phyloP scores from a whole-genome alignment of 306 rosid species.

The Alnus rubra region DNA sequence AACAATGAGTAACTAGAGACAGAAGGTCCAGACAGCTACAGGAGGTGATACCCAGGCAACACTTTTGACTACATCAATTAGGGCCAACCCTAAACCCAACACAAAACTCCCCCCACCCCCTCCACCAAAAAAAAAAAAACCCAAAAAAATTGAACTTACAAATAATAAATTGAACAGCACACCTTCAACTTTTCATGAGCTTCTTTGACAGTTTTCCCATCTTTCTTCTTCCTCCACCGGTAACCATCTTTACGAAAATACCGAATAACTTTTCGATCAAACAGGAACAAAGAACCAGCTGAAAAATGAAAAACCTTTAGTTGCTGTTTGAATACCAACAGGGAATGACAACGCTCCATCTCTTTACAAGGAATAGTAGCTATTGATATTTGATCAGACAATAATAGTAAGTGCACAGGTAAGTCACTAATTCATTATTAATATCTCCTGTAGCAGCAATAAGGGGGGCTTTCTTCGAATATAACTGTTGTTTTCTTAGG shows the following conservation, averaged over 20 bases:
- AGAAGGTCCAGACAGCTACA: neutral
- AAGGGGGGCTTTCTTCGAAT: neutral
- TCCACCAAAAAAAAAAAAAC: neutral
- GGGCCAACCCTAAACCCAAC: slow-evolving; percentile 13
- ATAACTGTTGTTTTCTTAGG: neutral
- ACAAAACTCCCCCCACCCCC: neutral
- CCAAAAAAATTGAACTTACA: slow-evolving; percentile 48
- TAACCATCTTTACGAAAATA: slow-evolving; percentile 86
- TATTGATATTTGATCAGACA: neutral
- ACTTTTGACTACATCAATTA: slow-evolving; percentile 15
- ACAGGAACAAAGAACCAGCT: slow-evolving; percentile 79
- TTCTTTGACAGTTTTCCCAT: slow-evolving; percentile 79
- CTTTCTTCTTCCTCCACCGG: slow-evolving; percentile 82
- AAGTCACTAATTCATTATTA: neutral
- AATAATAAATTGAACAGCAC: slow-evolving; percentile 72
- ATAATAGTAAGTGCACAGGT: neutral
- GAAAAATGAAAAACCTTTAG: slow-evolving; percentile 23
- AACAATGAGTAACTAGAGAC: slow-evolving; percentile 18
- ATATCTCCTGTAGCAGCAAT: neutral
- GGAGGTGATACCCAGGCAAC: slow-evolving; percentile 27
- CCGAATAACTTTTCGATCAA: slow-evolving; percentile 67
- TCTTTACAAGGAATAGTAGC: slow-evolving; percentile 1
- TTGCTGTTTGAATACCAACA: slow-evolving; percentile 5
- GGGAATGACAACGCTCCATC: neutral
- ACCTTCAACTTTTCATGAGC: slow-evolving; percentile 92